Percentiles rank a stretch among this genome's conserved stretches.
These are phyloP conservation scores for Stagonosporopsis cucurbitacearum DNA, from an alignment of 2,329 filamentous ascomycete species.

Conservation along the genomic window DNA sequence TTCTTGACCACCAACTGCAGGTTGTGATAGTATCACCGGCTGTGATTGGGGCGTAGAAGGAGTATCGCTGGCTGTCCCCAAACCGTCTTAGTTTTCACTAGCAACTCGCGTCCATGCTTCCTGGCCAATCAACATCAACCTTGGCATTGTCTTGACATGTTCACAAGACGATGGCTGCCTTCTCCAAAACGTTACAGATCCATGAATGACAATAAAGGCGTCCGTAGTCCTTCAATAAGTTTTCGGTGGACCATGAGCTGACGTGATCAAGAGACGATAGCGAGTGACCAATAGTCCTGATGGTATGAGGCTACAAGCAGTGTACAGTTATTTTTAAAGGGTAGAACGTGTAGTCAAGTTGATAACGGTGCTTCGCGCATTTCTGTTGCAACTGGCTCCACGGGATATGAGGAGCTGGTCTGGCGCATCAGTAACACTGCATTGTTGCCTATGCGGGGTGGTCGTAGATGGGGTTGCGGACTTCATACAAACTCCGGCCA, in stretches of 20 bases:
- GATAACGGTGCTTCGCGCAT: background rate
- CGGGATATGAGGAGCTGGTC: background rate
- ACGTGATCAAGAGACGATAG: background rate
- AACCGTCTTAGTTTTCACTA: background rate
- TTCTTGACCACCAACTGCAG: background rate
- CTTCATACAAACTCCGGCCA: background rate
- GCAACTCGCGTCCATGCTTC: background rate
- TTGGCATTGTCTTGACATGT: background rate
- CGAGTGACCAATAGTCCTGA: background rate
- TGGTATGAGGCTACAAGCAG: background rate
- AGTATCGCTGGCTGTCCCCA: too few species aligned
- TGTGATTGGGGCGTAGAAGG: background rate
- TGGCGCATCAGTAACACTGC: background rate
- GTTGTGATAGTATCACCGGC: background rate
- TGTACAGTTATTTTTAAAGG: background rate
- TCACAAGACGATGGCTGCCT: background rate
- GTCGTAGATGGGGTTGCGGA: background rate
- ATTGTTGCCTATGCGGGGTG: background rate
- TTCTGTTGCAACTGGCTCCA: background rate
- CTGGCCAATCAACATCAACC: background rate
- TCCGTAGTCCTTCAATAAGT: background rate
- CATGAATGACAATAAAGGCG: background rate
- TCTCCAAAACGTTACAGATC: background rate
- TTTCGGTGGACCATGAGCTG: background rate
- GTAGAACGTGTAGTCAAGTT: background rate